Percentiles rank a stretch among this genome's conserved stretches.
phyloP scores from a whole-genome alignment of 352 stramenopile species.

The Albugo laibachii region DNA sequence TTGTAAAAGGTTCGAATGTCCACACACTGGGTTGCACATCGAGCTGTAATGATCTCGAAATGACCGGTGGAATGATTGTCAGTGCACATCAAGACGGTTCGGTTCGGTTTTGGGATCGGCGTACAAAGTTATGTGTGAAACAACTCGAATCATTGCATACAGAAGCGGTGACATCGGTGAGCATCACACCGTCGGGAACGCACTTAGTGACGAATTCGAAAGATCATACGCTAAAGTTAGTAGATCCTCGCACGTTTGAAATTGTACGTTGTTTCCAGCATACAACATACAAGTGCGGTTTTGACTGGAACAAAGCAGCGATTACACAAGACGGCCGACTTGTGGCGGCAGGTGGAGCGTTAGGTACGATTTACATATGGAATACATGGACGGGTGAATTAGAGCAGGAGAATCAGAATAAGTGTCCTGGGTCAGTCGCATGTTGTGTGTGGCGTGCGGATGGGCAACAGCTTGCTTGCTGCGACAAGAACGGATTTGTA shows the following conservation, averaged over 20 bases:
- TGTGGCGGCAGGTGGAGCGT: slow-evolving; percentile 26
- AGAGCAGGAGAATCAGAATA: slow-evolving; percentile 28
- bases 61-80: slow-evolving; percentile 18
- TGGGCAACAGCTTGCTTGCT: slow-evolving; percentile 37
- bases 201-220: slow-evolving; percentile 52
- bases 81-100: slow-evolving; percentile 61
- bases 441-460: slow-evolving; percentile 60
- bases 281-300: slow-evolving; percentile 38
- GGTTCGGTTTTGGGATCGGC: slow-evolving; percentile 61
- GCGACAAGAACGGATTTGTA: slow-evolving; percentile 66
- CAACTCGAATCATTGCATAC: slow-evolving; percentile 33
- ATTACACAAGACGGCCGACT: slow-evolving; percentile 47
- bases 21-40: slow-evolving; percentile 60
- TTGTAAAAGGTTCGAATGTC: slow-evolving; percentile 32
- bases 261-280: slow-evolving; percentile 23
- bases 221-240: slow-evolving; percentile 42
- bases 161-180: slow-evolving; percentile 60
- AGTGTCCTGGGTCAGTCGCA: slow-evolving; percentile 41
- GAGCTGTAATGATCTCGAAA: slow-evolving; percentile 47
- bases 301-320: slow-evolving; percentile 63
- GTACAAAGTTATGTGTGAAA: slow-evolving; percentile 21
- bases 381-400: slow-evolving; percentile 26
- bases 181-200: slow-evolving; percentile 19
- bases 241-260: slow-evolving; percentile 45
- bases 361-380: slow-evolving; percentile 43